A percentile compares a stretch with the other conserved stretches of the same genome.
These are phyloP conservation scores for Calonectria pteridis DNA, from an alignment of 2,329 filamentous ascomycete genomes.

Conservation along the genomic window DNA sequence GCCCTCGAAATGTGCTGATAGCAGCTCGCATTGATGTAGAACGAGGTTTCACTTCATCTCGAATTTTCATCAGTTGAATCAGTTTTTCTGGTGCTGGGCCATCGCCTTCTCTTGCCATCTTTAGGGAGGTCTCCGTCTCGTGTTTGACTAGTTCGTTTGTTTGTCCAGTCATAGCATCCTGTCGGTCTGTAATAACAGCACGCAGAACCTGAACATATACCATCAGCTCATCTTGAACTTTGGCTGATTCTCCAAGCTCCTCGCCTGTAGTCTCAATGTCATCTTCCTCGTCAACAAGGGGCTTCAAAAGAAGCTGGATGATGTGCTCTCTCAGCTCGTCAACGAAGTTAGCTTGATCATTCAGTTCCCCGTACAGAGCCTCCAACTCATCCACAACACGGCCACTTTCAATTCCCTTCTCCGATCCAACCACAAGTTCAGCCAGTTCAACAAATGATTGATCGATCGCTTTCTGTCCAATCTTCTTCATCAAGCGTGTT, in stretches of 20 bases:
- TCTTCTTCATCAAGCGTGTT: slow-evolving; percentile 68
- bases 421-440: slow-evolving; percentile 62
- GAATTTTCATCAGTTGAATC: slow-evolving; percentile 63
- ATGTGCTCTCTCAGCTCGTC: slow-evolving; percentile 82
- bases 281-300: slow-evolving; percentile 86
- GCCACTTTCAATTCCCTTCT: slow-evolving; percentile 79
- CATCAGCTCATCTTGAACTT: slow-evolving; percentile 88
- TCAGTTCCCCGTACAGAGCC: slow-evolving; percentile 73
- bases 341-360: slow-evolving; percentile 78
- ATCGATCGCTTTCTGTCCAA: slow-evolving; percentile 65
- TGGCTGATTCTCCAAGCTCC: slow-evolving; percentile 89
- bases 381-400: slow-evolving; percentile 76
- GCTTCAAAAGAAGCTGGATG: slow-evolving; percentile 77
- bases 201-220: slow-evolving; percentile 86
- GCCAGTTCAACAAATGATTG: slow-evolving; percentile 74
- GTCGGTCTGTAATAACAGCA: slow-evolving; percentile 82
- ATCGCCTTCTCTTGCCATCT: slow-evolving; percentile 70
- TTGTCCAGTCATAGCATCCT: slow-evolving; percentile 81
- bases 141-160: slow-evolving; percentile 80
- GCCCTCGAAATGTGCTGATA: slow-evolving; percentile 75
- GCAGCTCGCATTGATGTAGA: slow-evolving; percentile 77
- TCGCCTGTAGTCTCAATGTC: slow-evolving; percentile 82
- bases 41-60: slow-evolving; percentile 63
- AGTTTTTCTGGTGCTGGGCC: slow-evolving; percentile 78
- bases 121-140: slow-evolving; percentile 74